phyloP scores from a whole-genome alignment of 2,329 filamentous ascomycete species.

The Coniochaeta sp. region DNA sequence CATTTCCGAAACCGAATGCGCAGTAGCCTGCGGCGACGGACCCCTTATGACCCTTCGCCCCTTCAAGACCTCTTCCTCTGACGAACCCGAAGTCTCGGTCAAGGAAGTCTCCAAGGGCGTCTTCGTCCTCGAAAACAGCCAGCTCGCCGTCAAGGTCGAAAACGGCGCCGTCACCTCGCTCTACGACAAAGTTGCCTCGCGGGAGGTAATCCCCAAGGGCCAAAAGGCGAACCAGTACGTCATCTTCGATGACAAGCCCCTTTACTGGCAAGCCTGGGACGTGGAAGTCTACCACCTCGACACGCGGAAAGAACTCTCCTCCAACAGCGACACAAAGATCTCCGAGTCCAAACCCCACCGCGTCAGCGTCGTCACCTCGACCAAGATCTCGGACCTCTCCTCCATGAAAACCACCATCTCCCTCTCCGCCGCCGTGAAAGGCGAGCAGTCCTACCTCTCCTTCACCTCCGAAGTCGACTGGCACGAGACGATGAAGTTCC shows the following conservation, averaged over 20 bases:
- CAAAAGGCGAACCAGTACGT: conserved; percentile 86
- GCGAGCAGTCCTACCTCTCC: conserved; percentile 64
- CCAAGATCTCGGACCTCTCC: conserved; percentile 79
- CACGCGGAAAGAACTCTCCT: conserved; percentile 69
- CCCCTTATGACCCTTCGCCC: conserved; percentile 42
- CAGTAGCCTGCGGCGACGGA: conserved; percentile 50
- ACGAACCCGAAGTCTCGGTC: conserved; percentile 43
- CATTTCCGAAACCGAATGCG: conserved; percentile 45
- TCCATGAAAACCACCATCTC: conserved; percentile 82
- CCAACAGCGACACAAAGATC: conserved; percentile 63
- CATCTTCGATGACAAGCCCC: conserved; percentile 92
- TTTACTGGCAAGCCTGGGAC: conserved; percentile 98
- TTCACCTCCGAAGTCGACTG: conserved; percentile 87
- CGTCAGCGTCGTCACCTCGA: conserved; percentile 76
- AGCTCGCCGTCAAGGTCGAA: conserved; percentile 66
- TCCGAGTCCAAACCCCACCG: conserved; percentile 65
- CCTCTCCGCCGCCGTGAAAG: conserved; percentile 61
- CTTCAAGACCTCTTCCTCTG: conserved; percentile 33
- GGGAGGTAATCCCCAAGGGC: conserved; percentile 69
- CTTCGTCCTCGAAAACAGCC: conserved; percentile 73
- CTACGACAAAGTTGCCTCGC: conserved; percentile 63
- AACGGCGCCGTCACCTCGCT: conserved; percentile 78
- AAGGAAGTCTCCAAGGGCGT: conserved; percentile 48
- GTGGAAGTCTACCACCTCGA: conserved; percentile 94
- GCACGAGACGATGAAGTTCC: conserved; percentile 94